phyloP scores from a whole-genome alignment of 345 rosid genomes.

The Corymbia maculata region DNA sequence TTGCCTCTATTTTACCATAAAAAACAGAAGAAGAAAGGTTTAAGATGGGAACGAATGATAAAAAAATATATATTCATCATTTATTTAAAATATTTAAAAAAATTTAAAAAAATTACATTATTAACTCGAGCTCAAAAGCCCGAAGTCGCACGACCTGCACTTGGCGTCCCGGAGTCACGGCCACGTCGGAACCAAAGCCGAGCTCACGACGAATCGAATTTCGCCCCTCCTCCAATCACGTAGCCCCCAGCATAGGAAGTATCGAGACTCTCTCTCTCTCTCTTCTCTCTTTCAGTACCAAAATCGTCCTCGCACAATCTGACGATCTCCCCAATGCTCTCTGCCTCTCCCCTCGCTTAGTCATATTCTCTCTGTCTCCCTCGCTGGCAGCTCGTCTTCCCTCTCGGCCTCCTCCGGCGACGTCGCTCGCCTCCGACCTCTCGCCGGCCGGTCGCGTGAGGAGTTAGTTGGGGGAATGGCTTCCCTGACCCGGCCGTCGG shows the following conservation, averaged over 20 bases:
- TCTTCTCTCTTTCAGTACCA: neutral
- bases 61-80: too few relatives aligned
- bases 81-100: too few relatives aligned
- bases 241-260: neutral
- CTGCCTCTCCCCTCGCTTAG: neutral
- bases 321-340: neutral
- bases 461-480: neutral
- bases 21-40: too few relatives aligned
- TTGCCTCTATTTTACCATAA: too few relatives aligned
- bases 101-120: too few relatives aligned
- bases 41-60: too few relatives aligned
- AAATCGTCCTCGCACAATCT: neutral
- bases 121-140: neutral
- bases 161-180: neutral
- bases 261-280: neutral
- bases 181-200: neutral
- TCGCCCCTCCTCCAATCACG: neutral
- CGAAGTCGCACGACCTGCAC: too few relatives aligned
- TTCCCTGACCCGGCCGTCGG: neutral
- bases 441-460: neutral
- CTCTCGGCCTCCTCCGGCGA: neutral
- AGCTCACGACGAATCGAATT: neutral
- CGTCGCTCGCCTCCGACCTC: neutral
- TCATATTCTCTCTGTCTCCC: neutral
- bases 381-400: neutral